Base-by-base conservation (phyloP, 805 yeast species). In the Groenewaldozyma tartarivorans region DNA sequence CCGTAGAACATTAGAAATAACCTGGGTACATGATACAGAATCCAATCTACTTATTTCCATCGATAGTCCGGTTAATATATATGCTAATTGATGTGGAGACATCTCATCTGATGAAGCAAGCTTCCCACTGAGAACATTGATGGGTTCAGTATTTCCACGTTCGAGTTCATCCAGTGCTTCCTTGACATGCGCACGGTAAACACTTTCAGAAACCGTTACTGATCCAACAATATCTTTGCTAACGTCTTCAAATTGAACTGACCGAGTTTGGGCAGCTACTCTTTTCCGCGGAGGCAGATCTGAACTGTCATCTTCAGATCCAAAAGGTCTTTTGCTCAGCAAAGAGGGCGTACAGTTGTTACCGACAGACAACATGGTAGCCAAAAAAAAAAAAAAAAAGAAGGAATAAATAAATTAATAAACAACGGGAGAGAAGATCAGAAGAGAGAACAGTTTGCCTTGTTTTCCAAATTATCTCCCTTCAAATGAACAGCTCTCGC, bases 131-230 rank as follows among this genome's bases (percentile, higher is more conserved):
- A 85, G 61, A 2, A 74, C 62, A 46, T 77, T 77, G 26, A 85
- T 59, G 42, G 75, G 79, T 1, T 69, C 55, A 19, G 71, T 48
- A 55, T 80, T 83, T 24, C 66, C 64, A 61, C 64, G 41, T 42
- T 80, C 87, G 52, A 82, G 64, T 40, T 80, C 72, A 37, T 77
- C 82, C 48, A 85, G 62, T 22, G 90, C 92, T 40, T 83, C 70
- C 48, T 71, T 70, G 27, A 82, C 75, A 53, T 72, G 72, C 33
- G 71, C 48, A 36, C 41, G 46, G 43, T 53, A 49, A 38, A 48
- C 45, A 31, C 33, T 36, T 43, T 31, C 41, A 2, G 44, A 21
- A 37, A 45, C 30, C 11, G 21, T 27, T n/a, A 3, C 19, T 15
- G 21, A 3, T 9, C 16, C 13, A 15, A n/a, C n/a, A 13, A 34